Conservation (phyloP, 2,329 filamentous ascomycete genomes). For the Botrytis cinerea region DNA sequence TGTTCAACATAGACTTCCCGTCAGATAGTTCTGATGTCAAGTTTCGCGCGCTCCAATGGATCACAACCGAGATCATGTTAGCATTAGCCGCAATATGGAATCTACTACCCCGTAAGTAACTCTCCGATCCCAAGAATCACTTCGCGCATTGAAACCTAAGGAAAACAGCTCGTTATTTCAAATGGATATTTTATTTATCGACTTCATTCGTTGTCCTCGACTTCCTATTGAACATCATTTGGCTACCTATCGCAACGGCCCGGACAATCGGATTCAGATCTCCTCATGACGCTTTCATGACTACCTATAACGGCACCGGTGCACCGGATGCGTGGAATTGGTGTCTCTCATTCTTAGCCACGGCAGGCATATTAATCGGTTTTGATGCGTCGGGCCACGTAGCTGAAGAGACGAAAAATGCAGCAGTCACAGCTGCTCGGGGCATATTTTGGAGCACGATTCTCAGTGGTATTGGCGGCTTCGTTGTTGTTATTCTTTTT, state of each 20-base stretch:
- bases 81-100: constrained; percentile 26
- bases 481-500: constrained; percentile 26
- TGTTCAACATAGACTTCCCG: constrained; percentile 28
- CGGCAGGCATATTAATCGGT: constrained; percentile 27
- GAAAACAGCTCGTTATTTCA: constrained; percentile 22
- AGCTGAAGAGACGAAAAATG: constrained; percentile 27
- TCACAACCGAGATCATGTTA: constrained; percentile 24
- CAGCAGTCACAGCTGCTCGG: constrained; percentile 26
- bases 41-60: constrained; percentile 28
- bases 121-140: not conserved
- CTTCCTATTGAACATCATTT: constrained; percentile 27
- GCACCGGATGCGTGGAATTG: constrained; percentile 25
- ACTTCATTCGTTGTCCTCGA: constrained; percentile 26
- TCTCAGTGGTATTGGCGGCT: constrained; percentile 24
- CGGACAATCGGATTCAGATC: constrained; percentile 26
- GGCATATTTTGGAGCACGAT: constrained; percentile 29
- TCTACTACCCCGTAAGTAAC: constrained; percentile 25
- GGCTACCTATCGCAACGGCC: constrained; percentile 26
- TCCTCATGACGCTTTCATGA: constrained; percentile 25
- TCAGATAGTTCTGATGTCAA: constrained; percentile 22
- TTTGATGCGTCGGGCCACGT: constrained; percentile 28
- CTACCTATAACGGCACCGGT: constrained; percentile 28
- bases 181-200: constrained; percentile 27
- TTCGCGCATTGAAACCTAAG: not conserved
- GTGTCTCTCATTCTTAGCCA: constrained; percentile 26